A percentile compares a stretch with the other conserved stretches of the same genome.
Conservation (phyloP, 2,329 filamentous ascomycete species). For the Pseudogymnoascus destructans region DNA sequence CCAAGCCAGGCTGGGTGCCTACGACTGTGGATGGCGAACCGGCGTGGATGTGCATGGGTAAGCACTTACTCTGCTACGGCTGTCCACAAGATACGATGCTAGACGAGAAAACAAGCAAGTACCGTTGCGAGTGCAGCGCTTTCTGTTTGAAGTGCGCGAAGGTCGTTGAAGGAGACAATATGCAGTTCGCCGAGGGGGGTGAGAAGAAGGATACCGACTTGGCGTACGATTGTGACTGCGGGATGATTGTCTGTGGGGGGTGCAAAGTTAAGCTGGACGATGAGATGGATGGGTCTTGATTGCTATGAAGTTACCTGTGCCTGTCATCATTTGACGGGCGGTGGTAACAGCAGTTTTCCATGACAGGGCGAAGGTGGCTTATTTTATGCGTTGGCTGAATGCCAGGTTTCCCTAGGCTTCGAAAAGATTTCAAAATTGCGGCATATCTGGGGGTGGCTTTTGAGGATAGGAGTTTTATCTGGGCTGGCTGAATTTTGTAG, state of each 20-base stretch:
- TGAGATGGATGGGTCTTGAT: not conserved
- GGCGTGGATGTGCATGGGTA: not conserved
- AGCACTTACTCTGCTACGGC: not conserved
- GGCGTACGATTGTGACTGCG: constrained; percentile 13
- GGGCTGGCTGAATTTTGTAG: not conserved
- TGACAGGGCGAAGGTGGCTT: not conserved
- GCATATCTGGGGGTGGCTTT: not conserved
- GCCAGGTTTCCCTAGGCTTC: not conserved
- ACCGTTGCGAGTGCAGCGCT: not conserved
- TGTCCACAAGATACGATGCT: not conserved
- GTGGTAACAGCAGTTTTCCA: not conserved
- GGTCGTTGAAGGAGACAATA: not conserved
- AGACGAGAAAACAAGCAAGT: not conserved
- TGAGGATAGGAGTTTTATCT: not conserved
- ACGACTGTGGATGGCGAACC: not conserved
- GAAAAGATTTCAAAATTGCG: not conserved
- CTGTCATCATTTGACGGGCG: not conserved
- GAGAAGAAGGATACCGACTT: not conserved
- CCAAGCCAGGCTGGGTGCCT: not conserved
- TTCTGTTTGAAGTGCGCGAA: constrained; percentile 1
- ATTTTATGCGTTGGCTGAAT: not conserved
- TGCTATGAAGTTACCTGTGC: not conserved
- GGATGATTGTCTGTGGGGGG: constrained; percentile 10
- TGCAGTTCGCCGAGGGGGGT: not conserved
- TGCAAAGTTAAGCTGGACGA: constrained; percentile 11